Percentiles rank a stretch among this genome's conserved stretches.
Evolutionary conservation across 345 rosid species (phyloP).

Genomic region (Boechera stricta): DNA sequence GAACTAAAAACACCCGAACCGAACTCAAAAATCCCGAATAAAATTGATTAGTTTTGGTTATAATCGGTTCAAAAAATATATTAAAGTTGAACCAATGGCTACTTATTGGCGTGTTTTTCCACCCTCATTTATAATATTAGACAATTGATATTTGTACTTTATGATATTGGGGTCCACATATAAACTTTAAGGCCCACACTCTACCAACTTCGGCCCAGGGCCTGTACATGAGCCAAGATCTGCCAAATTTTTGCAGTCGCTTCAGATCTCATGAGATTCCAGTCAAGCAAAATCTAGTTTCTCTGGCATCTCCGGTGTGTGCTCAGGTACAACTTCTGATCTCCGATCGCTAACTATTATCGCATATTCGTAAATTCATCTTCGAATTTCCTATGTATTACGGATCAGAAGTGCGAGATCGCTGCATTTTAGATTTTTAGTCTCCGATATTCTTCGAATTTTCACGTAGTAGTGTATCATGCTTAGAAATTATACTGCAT

Average conservation of each 20-base stretch:
- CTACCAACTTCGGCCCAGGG: slow-evolving; percentile 20
- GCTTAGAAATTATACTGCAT: slow-evolving; percentile 21
- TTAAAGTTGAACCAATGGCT: no score
- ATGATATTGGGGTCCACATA: slow-evolving; percentile 1
- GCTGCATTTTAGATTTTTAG: neutral
- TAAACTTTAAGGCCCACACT: slow-evolving; percentile 8
- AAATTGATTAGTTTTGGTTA: no score
- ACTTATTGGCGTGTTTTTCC: no score
- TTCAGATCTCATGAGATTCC: slow-evolving; percentile 39
- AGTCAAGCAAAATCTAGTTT: neutral
- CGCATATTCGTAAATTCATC: slow-evolving; percentile 5
- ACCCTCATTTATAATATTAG: no score
- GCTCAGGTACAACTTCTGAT: slow-evolving; percentile 38
- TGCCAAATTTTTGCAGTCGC: neutral
- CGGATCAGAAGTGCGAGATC: slow-evolving; percentile 16
- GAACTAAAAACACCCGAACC: no score
- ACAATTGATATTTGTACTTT: no score
- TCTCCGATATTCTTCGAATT: slow-evolving; percentile 15
- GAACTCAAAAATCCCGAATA: no score
- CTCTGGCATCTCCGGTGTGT: slow-evolving; percentile 38
- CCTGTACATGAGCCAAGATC: neutral
- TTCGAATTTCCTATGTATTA: neutral
- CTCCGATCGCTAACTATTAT: neutral
- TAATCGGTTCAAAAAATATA: no score
- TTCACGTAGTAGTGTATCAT: slow-evolving; percentile 1